A percentile compares a stretch with the other conserved stretches of the same genome.
Evolutionary conservation across 306 rosid species (phyloP).

Genomic region (Medicago lupulina): DNA sequence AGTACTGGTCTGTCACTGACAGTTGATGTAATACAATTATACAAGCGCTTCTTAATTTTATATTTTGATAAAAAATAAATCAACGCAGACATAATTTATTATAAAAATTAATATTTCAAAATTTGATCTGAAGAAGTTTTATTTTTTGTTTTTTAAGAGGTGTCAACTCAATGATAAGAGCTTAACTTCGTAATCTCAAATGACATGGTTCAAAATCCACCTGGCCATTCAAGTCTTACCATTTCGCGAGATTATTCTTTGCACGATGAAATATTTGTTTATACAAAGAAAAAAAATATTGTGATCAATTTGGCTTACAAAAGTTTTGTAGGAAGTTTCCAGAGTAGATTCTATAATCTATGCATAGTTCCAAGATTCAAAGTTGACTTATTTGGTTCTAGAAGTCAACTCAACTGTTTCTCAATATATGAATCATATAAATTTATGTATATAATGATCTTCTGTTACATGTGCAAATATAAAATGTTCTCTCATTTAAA

Average conservation of each 20-base stretch:
- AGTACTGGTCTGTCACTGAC: not conserved
- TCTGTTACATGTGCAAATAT: not conserved
- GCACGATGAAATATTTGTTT: not conserved
- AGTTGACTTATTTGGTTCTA: slow-evolving; percentile 1
- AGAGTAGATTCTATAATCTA: not conserved
- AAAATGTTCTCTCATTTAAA: not conserved
- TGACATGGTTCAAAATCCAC: too few species aligned
- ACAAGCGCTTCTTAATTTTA: not conserved
- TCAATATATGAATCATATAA: not conserved
- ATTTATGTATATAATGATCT: not conserved
- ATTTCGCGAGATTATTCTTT: too few species aligned
- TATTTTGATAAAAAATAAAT: not conserved
- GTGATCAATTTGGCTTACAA: not conserved
- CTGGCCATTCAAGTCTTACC: not conserved
- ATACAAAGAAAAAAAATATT: too few species aligned
- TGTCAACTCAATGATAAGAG: too few species aligned
- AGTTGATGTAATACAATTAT: not conserved
- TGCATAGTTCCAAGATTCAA: not conserved
- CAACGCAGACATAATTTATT: too few species aligned
- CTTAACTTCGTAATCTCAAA: too few species aligned
- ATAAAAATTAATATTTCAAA: too few species aligned
- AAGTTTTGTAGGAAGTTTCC: not conserved
- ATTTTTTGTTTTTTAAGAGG: too few species aligned
- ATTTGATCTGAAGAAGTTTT: not conserved
- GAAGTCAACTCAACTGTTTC: not conserved